Conservation (phyloP, 257 asterid genomes). For the Petunia secreta region DNA sequence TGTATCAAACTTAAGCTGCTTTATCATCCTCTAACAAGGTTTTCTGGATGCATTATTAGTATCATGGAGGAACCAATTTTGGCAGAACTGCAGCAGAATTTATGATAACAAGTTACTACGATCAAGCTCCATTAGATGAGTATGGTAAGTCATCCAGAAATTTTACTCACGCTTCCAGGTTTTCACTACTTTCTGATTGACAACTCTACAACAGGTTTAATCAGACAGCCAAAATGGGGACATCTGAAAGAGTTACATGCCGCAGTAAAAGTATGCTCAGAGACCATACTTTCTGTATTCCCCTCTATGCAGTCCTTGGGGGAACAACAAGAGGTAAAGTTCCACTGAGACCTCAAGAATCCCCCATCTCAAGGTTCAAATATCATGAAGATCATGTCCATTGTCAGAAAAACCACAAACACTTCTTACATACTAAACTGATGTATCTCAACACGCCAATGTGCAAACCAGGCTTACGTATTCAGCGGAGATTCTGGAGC, state of each 20-base stretch:
- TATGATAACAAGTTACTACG: conserved; percentile 65
- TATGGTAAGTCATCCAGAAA: conserved; percentile 53
- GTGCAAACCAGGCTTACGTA: conserved; percentile 57
- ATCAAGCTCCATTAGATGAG: conserved; percentile 86
- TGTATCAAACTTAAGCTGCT: not conserved
- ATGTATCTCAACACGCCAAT: not conserved
- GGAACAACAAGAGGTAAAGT: conserved; percentile 62
- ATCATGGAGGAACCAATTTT: conserved; percentile 91
- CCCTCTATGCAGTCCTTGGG: conserved; percentile 50
- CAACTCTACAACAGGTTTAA: conserved; percentile 51
- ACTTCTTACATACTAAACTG: not conserved
- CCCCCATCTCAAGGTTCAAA: not conserved
- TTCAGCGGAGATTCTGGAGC: conserved; percentile 50
- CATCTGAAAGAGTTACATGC: conserved; percentile 77
- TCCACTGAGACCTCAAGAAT: not conserved
- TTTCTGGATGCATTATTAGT: conserved; percentile 40
- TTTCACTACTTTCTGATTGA: not conserved
- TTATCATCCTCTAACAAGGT: conserved; percentile 7
- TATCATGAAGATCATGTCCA: conserved; percentile 11
- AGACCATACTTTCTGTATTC: conserved; percentile 59
- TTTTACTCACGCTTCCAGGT: not conserved
- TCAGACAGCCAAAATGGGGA: conserved; percentile 86
- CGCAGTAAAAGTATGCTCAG: conserved; percentile 58
- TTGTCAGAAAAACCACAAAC: not conserved
- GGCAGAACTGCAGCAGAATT: conserved; percentile 65